phyloP scores from a whole-genome alignment of 2,329 filamentous ascomycete genomes.

The Microcyclosporella mali region DNA sequence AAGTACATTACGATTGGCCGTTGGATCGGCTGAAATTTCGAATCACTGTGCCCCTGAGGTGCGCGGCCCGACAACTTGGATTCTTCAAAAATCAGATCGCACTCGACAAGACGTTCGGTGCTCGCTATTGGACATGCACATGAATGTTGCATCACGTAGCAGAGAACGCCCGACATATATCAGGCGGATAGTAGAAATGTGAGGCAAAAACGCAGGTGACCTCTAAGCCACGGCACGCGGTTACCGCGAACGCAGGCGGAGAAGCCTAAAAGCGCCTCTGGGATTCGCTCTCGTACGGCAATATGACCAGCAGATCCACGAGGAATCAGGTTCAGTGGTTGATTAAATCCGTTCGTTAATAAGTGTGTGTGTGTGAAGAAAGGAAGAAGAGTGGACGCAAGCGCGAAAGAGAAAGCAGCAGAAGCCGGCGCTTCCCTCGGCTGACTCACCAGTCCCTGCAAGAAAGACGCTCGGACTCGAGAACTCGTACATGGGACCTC shows the following conservation, averaged over 20 bases:
- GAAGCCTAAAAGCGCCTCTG: constrained; percentile 23
- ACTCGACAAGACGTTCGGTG: neutral
- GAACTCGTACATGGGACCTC: too few species aligned
- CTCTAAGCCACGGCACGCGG: constrained; percentile 17
- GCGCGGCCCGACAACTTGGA: too few species aligned
- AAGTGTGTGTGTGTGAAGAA: constrained; percentile 21
- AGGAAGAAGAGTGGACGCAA: constrained; percentile 1
- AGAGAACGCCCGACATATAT: too few species aligned
- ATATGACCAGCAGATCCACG: constrained; percentile 27
- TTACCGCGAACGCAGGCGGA: constrained; percentile 14
- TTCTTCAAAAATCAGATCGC: too few species aligned
- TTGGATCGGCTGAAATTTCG: too few species aligned
- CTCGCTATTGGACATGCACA: too few species aligned
- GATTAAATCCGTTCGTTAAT: constrained; percentile 26
- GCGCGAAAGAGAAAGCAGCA: constrained; percentile 1
- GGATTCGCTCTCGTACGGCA: constrained; percentile 23
- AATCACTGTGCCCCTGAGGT: too few species aligned
- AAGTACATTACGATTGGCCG: too few species aligned
- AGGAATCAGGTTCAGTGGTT: constrained; percentile 20
- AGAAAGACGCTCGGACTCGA: too few species aligned
- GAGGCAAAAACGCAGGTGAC: constrained; percentile 26
- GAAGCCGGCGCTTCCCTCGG: too few species aligned
- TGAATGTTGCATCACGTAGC: too few species aligned
- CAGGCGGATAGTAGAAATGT: constrained; percentile 7
- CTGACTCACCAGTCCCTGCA: too few species aligned